Percentiles rank a stretch among this genome's conserved stretches.
Evolutionary conservation across 495 filamentous ascomycete genomes (phyloP).

Genomic region (Penicillium manginii): DNA sequence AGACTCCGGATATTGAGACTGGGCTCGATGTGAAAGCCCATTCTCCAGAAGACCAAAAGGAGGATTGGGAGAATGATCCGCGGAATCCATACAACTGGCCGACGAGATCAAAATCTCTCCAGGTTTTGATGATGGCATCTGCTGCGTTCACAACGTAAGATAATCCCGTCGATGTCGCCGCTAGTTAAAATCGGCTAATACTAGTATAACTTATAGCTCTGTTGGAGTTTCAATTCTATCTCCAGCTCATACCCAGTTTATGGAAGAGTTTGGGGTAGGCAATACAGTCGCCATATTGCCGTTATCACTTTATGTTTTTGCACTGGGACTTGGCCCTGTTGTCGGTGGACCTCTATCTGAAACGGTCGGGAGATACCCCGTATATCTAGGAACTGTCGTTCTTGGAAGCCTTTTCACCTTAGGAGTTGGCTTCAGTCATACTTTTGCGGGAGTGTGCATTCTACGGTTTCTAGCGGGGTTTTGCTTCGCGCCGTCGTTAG

Average conservation of each 20-base stretch:
- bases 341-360: slow-evolving; percentile 64
- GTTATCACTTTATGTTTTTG: slow-evolving; percentile 59
- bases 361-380: slow-evolving; percentile 56
- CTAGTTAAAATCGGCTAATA: slow-evolving; percentile 1
- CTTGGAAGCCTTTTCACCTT: slow-evolving; percentile 64
- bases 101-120: slow-evolving; percentile 11
- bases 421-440: slow-evolving; percentile 61
- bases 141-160: slow-evolving; percentile 29
- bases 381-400: slow-evolving; percentile 57
- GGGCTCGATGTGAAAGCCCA: background rate
- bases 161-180: no score
- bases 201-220: slow-evolving; percentile 39
- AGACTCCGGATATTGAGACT: background rate
- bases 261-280: slow-evolving; percentile 49
- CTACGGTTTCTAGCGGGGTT: slow-evolving; percentile 67
- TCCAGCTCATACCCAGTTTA: slow-evolving; percentile 46
- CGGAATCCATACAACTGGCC: slow-evolving; percentile 33
- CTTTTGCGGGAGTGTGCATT: slow-evolving; percentile 57
- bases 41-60: background rate
- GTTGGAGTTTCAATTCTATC: slow-evolving; percentile 59
- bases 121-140: slow-evolving; percentile 25
- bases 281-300: slow-evolving; percentile 57
- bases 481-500: slow-evolving; percentile 39
- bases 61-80: slow-evolving; percentile 30
- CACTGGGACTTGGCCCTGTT: slow-evolving; percentile 61